A percentile compares a stretch with the other conserved stretches of the same genome.
Evolutionary conservation across 495 filamentous ascomycete genomes (phyloP).

Genomic region (Lasiosphaeria hispida): DNA sequence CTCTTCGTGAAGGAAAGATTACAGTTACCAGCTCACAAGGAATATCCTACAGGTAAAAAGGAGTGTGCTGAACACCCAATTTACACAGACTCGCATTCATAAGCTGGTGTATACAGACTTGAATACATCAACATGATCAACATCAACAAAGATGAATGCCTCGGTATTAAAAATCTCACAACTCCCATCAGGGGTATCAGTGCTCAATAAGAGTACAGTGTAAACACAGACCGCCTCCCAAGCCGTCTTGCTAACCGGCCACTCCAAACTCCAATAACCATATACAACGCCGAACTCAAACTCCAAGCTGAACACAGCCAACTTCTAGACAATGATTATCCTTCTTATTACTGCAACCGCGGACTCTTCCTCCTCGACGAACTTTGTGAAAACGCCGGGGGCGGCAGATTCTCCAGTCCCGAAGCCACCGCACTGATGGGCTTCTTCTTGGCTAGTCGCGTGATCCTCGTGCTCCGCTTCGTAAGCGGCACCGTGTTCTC

Average conservation of each 20-base stretch:
- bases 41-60: no score
- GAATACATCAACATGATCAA: not conserved
- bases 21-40: no score
- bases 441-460: constrained; percentile 43
- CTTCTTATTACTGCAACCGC: constrained; percentile 32
- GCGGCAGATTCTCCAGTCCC: constrained; percentile 61
- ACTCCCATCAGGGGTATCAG: not conserved
- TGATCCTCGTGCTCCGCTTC: constrained; percentile 53
- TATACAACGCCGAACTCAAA: not conserved
- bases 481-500: constrained; percentile 42
- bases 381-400: constrained; percentile 40
- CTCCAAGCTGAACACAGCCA: not conserved
- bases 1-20: no score
- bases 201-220: not conserved
- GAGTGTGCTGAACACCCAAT: no score
- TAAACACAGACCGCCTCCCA: not conserved
- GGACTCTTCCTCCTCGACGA: constrained; percentile 54
- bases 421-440: constrained; percentile 45
- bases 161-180: not conserved
- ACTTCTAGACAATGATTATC: not conserved
- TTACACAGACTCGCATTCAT: no score
- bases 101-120: no score
- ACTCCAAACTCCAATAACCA: not conserved
- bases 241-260: not conserved
- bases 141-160: not conserved